A percentile compares a stretch with the other conserved stretches of the same genome.
phyloP scores from a whole-genome alignment of 495 filamentous ascomycete species.

The Podospora australis region DNA sequence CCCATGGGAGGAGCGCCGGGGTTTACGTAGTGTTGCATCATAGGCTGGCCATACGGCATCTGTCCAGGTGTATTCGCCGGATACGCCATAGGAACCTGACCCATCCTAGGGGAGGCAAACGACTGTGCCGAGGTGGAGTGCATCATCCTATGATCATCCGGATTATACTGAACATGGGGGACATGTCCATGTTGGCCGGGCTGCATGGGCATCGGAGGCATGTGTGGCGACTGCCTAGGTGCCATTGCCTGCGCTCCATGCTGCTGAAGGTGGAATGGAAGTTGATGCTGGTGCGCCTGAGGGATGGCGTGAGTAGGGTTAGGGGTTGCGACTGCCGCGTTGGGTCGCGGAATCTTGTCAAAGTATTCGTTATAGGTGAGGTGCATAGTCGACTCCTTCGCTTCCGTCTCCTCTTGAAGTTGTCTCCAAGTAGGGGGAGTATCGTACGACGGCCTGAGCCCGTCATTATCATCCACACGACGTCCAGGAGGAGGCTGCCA shows the following conservation, averaged over 20 bases:
- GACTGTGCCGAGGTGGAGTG: conserved; percentile 73
- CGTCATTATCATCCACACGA: conserved; percentile 59
- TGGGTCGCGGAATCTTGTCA: conserved; percentile 51
- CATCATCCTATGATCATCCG: conserved; percentile 82
- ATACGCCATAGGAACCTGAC: conserved; percentile 61
- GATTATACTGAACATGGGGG: conserved; percentile 54
- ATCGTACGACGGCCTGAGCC: conserved; percentile 68
- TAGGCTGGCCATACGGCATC: conserved; percentile 63
- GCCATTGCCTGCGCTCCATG: conserved; percentile 38
- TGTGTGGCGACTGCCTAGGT: conserved; percentile 56
- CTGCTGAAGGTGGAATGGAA: conserved; percentile 62
- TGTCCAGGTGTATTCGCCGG: conserved; percentile 63
- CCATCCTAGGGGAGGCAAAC: conserved; percentile 69
- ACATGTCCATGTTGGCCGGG: conserved; percentile 54
- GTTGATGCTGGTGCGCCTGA: conserved; percentile 67
- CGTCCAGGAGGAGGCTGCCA: conserved; percentile 65
- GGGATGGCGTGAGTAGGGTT: conserved; percentile 50
- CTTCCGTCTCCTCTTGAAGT: conserved; percentile 52
- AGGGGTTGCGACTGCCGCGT: conserved; percentile 57
- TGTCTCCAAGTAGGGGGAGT: conserved; percentile 75
- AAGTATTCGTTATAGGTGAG: conserved; percentile 69
- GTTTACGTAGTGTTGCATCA: conserved; percentile 63
- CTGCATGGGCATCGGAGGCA: conserved; percentile 60
- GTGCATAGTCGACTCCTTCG: conserved; percentile 51
- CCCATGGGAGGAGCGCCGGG: conserved; percentile 55